A percentile compares a stretch with the other conserved stretches of the same genome.
These are phyloP conservation scores for Vanrija sp. DNA, from an alignment of 1,284 basidiomycete genomes.

Conservation along the genomic window DNA sequence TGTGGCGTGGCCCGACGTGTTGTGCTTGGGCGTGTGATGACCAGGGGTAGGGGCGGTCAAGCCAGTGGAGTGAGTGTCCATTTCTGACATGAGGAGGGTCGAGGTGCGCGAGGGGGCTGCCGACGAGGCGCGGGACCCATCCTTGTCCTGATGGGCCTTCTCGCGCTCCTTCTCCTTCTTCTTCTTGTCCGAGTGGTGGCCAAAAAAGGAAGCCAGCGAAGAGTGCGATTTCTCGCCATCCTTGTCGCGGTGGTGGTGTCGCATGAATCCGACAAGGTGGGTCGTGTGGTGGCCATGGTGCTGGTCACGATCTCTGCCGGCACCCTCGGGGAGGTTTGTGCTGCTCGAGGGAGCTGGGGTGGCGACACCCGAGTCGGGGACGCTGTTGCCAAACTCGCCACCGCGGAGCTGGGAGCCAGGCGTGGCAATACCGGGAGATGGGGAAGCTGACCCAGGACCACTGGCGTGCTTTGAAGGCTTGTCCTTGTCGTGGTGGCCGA, in stretches of 20 bases:
- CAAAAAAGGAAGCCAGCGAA: conserved; percentile 47
- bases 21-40: conserved; percentile 5
- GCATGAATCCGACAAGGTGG: conserved; percentile 49
- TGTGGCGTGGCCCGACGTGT: conserved; percentile 37
- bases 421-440: conserved; percentile 33
- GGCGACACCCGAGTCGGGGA: conserved; percentile 8
- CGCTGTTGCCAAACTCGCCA: conserved; percentile 25
- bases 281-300: conserved; percentile 42
- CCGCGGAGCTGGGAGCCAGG: conserved; percentile 44
- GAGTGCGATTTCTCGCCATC: conserved; percentile 49
- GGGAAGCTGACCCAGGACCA: conserved; percentile 9
- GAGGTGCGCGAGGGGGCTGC: conserved; percentile 35
- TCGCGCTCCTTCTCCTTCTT: conserved; percentile 31
- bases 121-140: conserved; percentile 30
- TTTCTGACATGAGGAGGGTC: conserved; percentile 31
- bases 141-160: conserved; percentile 17
- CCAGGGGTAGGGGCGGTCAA: conserved; percentile 3
- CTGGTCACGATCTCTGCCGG: conserved; percentile 13
- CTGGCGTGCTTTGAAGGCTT: conserved; percentile 13
- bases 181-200: conserved; percentile 43
- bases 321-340: conserved; percentile 6
- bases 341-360: conserved; percentile 18
- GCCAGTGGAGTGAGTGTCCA: conserved; percentile 6
- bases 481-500: conserved; percentile 55
- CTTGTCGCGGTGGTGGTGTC: conserved; percentile 47